Conservation (phyloP, 2,329 filamentous ascomycete species). For the Aspergillus costaricaensis region DNA sequence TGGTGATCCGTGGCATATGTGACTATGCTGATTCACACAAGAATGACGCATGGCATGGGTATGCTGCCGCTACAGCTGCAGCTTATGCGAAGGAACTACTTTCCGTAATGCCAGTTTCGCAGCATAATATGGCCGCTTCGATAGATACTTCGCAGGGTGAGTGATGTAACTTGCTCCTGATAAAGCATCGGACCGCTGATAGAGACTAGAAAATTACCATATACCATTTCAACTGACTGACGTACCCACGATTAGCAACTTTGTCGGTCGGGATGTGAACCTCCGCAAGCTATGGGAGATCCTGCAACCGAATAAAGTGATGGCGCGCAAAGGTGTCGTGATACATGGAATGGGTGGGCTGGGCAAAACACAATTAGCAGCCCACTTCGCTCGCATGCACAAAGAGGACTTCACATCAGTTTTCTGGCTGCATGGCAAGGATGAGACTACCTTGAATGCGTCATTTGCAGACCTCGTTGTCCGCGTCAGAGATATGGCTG, state of each 20-base stretch:
- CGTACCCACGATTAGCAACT: background rate
- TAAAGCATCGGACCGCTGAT: background rate
- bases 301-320: background rate
- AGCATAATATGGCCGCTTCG: too few relatives aligned
- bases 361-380: slow-evolving; percentile 6
- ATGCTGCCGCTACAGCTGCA: slow-evolving; percentile 13
- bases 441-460: background rate
- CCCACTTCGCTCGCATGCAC: background rate
- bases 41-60: background rate
- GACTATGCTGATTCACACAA: slow-evolving; percentile 21
- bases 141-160: too few relatives aligned
- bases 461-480: background rate
- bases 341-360: slow-evolving; percentile 1
- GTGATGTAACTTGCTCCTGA: too few relatives aligned
- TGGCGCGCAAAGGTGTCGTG: background rate
- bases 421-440: slow-evolving; percentile 2
- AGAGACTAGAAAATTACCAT: background rate
- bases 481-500: background rate
- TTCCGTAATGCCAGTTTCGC: too few relatives aligned
- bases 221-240: background rate
- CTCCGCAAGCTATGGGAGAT: background rate
- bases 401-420: background rate
- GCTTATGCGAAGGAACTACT: slow-evolving; percentile 12
- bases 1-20: slow-evolving; percentile 21
- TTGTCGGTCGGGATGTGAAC: background rate